Percentiles rank a stretch among this genome's conserved stretches.
These are phyloP conservation scores for Aspergillus transmontanensis DNA, from an alignment of 2,329 filamentous ascomycete genomes.

Conservation along the genomic window DNA sequence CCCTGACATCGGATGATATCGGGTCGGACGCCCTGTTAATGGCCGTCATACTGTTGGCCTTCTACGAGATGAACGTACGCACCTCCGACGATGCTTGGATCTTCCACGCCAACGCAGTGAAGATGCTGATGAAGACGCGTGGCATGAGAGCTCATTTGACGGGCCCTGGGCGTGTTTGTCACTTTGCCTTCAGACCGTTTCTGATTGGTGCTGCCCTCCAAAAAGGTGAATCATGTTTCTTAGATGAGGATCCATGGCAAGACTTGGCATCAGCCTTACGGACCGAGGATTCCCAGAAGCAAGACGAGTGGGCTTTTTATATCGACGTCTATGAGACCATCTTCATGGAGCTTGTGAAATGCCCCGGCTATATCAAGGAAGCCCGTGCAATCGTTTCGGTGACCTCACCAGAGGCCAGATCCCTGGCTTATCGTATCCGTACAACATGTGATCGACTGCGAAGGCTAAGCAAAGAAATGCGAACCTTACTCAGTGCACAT, in stretches of 20 bases:
- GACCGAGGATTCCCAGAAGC: conserved; percentile 27
- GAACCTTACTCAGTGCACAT: neutral
- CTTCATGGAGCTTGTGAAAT: conserved; percentile 27
- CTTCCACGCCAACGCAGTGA: conserved; percentile 36
- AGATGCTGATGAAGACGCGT: conserved; percentile 34
- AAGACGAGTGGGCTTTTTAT: conserved; percentile 21
- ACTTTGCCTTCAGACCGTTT: conserved; percentile 38
- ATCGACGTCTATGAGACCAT: conserved; percentile 29
- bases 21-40: conserved; percentile 28
- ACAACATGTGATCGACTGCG: neutral
- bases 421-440: neutral
- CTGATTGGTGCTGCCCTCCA: conserved; percentile 36
- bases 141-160: conserved; percentile 31
- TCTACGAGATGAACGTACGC: conserved; percentile 39
- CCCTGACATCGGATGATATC: conserved; percentile 32
- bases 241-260: conserved; percentile 35
- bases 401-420: neutral
- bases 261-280: conserved; percentile 30
- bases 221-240: conserved; percentile 33
- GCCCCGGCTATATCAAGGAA: conserved; percentile 18
- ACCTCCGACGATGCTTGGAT: conserved; percentile 37
- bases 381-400: neutral
- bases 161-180: conserved; percentile 36
- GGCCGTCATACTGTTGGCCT: conserved; percentile 30
- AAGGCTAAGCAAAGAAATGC: neutral